Base-by-base conservation (phyloP, 139 green algal genomes). In the Chlorella sp. region DNA sequence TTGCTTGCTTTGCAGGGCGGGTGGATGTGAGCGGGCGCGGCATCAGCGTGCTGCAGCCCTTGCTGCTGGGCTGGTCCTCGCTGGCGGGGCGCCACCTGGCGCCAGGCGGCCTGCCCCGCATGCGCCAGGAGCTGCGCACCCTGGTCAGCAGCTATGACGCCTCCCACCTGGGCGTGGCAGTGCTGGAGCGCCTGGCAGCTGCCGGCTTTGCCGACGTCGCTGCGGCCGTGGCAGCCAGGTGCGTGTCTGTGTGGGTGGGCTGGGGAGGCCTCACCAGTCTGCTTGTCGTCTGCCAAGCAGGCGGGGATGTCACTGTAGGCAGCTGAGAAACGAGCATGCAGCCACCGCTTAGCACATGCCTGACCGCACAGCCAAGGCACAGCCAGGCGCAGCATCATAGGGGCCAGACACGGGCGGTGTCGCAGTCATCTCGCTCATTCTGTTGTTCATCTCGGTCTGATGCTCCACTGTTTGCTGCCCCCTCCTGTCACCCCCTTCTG, bases 111-210 rank as follows among this genome's bases (percentile, higher is more conserved):
- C 16, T 69, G 57, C 19, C 37, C 7, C 83, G 91, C 32, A 77
- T 75, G 39, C 73, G 83, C 30, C 80, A 57, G 39, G 75, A 93
- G 85, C 88, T 95, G 87, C 69, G 78, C 19, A 64, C 60, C 34
- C 88, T 95, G 87, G 71, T 93, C 42, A 60, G 53, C 39, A 92
- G 78, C 53, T 95, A 95, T 71, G 93, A 95, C 75, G 90, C 92
- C 89, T 92, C 78, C 1, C 81, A 89, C 30, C 69, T 93, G 37
- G 83, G 85, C 0, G 60, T 77, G 12, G 76, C 66, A 21, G 77
- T 91, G 28, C 88, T 95, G 77, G 79, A 88, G 60, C 36, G 84
- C 24, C 83, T 95, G n/a, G 88, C 83, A 0, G 39, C 48, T 5
- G 89, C 89, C 0, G 93, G 93, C 16, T 93, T 89, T 69, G 68